Evolutionary conservation across 202 grass and related monocot species (phyloP).

Genomic region (Digitaria exilis): DNA sequence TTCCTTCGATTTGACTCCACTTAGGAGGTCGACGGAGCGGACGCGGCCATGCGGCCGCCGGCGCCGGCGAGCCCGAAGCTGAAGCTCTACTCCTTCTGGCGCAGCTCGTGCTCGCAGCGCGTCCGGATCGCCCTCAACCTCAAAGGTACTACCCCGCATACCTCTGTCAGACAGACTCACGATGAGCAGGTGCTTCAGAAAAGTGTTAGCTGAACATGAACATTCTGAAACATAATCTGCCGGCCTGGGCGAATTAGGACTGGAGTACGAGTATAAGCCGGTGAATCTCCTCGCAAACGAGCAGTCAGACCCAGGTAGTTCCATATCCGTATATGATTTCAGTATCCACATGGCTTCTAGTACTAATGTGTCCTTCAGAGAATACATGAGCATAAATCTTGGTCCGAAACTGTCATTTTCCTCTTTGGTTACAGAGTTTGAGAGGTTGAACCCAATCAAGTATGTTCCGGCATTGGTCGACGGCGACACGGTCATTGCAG

Average conservation of each 20-base stretch:
- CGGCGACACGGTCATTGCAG: conserved; percentile 29
- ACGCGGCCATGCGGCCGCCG: no score
- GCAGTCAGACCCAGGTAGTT: conserved; percentile 52
- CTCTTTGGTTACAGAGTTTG: conserved; percentile 50
- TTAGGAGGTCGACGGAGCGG: no score
- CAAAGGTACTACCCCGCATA: conserved; percentile 51
- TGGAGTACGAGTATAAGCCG: conserved; percentile 70
- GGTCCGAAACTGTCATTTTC: background rate
- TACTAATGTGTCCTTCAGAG: background rate
- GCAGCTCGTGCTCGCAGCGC: conserved; percentile 61
- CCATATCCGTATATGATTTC: background rate
- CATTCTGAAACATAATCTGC: background rate
- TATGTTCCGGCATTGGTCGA: conserved; percentile 60
- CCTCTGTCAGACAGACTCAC: background rate
- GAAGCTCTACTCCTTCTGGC: conserved; percentile 73
- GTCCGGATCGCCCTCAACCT: conserved; percentile 61
- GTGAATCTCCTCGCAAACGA: conserved; percentile 52
- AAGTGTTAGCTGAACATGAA: background rate
- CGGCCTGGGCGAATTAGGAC: conserved; percentile 1
- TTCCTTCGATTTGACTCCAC: background rate
- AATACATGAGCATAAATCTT: conserved; percentile 25
- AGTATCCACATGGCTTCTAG: background rate
- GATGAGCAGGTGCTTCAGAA: background rate
- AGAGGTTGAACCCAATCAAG: conserved; percentile 66
- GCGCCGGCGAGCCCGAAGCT: conserved; percentile 21